Evolutionary conservation across 2,329 filamentous ascomycete genomes (phyloP), one percentile per base, ranked within the genome.

Genomic region (Aspergillus fischeri): DNA sequence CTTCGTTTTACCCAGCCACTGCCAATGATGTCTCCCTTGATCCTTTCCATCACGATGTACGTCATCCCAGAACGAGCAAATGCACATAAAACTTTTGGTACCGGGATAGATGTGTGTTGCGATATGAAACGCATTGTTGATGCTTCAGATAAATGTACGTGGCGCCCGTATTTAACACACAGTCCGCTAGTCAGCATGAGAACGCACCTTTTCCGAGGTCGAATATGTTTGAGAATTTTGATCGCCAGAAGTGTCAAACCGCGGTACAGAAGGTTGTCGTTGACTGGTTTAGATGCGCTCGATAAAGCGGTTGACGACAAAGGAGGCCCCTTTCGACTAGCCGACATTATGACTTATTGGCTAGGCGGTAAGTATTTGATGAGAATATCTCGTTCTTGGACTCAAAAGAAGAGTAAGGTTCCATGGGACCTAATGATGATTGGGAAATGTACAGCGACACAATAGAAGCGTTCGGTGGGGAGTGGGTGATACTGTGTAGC

Each of bases 31-130:
- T 72, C 62, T n/a, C 74, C 74, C 28, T 72, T 59, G 20, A 77
- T 72, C 54, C 70, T 70, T 63, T 75, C 68, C 73, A 77, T 78
- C 49, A 74, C 61, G 48, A 77, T 76, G 52, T 77, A 78, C 2
- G 69, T 73, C 32, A 17, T 28, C 5, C 60, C 65, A 28, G 60
- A 60, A 51, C 53, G 67, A 24, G 57, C 64, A 63, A 77, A 77
- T 29, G 73, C 65, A 60, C 71, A 77, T 32, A 67, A 56, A 8
- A 77, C 68, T 58, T 68, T 74, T 6, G 73, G 73, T 5, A 76
- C 70, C 1, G 74, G 73, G 53, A 77, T 71, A 42, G 70, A 73
- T 20, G 74, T 77, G 56, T 77, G 49, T 47, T 69, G 56, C 10
- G 66, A 63, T 48, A 78, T 62, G 54, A 74, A 76, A 51, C 60